phyloP scores from a whole-genome alignment of 2,329 filamentous ascomycete species.

The Talaromyces pinophilus region DNA sequence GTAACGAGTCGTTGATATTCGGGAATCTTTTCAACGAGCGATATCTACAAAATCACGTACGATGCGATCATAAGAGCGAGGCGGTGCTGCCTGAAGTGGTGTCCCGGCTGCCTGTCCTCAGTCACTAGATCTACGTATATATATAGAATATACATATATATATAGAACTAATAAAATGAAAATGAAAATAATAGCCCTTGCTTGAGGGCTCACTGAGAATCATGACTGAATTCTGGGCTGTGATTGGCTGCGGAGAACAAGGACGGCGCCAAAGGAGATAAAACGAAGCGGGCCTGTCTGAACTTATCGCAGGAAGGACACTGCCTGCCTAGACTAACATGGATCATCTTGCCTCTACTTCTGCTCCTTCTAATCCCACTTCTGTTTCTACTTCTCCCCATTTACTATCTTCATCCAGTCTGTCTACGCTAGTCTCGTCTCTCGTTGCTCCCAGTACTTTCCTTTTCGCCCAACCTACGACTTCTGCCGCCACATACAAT shows the following conservation, averaged over 20 bases:
- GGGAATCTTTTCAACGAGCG: slow-evolving; percentile 29
- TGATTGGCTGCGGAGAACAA: slow-evolving; percentile 6
- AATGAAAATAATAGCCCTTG: background rate
- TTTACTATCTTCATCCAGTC: slow-evolving; percentile 27
- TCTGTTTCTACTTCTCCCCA: background rate
- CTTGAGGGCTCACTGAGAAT: background rate
- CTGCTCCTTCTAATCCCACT: slow-evolving; percentile 2
- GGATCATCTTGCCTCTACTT: background rate
- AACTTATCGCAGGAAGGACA: background rate
- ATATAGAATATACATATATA: background rate
- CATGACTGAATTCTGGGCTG: background rate
- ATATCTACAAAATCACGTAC: slow-evolving; percentile 36
- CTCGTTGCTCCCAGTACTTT: slow-evolving; percentile 42
- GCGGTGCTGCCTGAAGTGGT: slow-evolving; percentile 45
- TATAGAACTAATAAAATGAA: background rate
- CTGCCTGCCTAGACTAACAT: slow-evolving; percentile 1
- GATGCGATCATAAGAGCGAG: slow-evolving; percentile 48
- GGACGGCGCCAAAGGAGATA: slow-evolving; percentile 8
- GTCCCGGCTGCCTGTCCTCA: slow-evolving; percentile 28
- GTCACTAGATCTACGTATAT: background rate
- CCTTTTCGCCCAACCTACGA: slow-evolving; percentile 34
- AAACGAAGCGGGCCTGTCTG: slow-evolving; percentile 5
- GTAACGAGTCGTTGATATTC: slow-evolving; percentile 50
- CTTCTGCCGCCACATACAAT: slow-evolving; percentile 23
- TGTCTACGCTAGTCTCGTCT: slow-evolving; percentile 29